A percentile compares a stretch with the other conserved stretches of the same genome.
phyloP scores from a whole-genome alignment of 1,139 yeast genomes.

The Hyphopichia wangnamkhiaoensis region DNA sequence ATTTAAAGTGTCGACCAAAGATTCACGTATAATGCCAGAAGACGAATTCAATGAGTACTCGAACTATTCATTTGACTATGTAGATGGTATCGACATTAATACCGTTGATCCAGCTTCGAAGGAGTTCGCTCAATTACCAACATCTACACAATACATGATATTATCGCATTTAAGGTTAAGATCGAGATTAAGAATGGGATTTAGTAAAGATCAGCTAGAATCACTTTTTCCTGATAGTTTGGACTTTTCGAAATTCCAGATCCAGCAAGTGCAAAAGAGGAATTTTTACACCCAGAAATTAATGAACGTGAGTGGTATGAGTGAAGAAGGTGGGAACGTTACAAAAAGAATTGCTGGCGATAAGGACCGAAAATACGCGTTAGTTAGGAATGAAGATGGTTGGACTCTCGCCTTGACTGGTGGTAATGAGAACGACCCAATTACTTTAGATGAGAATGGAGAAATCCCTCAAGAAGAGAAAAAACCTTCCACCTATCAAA shows the following conservation, averaged over 20 bases:
- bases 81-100: constrained; percentile 72
- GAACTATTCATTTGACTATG: constrained; percentile 61
- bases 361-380: constrained; percentile 70
- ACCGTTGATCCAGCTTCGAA: constrained; percentile 68
- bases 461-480: constrained; percentile 9
- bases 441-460: constrained; percentile 42
- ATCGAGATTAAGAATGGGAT: constrained; percentile 94
- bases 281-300: constrained; percentile 86
- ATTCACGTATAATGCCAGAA: constrained; percentile 72
- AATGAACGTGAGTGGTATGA: constrained; percentile 84
- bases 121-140: constrained; percentile 66
- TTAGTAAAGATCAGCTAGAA: constrained; percentile 81
- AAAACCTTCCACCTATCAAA: not conserved
- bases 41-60: constrained; percentile 68
- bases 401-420: constrained; percentile 75
- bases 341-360: constrained; percentile 81
- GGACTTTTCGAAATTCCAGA: constrained; percentile 92
- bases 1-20: constrained; percentile 44
- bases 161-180: constrained; percentile 78
- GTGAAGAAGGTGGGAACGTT: constrained; percentile 51
- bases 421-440: constrained; percentile 40
- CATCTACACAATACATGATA: constrained; percentile 85
- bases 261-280: constrained; percentile 87
- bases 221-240: constrained; percentile 77
- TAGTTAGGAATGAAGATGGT: constrained; percentile 78